Base-by-base conservation (phyloP, 192 early-diverging fungal species). In the Coemansia sp. region DNA sequence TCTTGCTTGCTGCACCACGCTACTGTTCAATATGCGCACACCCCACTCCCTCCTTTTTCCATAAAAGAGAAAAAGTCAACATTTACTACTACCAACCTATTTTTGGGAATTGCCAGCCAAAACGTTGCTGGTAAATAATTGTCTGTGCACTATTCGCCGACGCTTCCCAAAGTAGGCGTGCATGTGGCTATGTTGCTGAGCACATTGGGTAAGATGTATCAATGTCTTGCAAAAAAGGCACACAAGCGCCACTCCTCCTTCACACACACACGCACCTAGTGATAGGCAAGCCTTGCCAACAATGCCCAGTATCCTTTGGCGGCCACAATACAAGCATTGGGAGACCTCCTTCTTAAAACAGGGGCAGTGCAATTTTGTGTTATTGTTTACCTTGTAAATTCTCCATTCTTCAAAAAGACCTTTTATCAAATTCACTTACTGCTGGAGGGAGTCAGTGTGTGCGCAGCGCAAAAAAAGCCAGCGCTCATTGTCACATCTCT, bases 321-420 rank as follows among this genome's bases (percentile, higher is more conserved):
- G 21, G 21, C 43, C 22, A 27, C 1, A 55, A 35, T 4, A 18
- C 56, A 58, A 40, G 24, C 24, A 58, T 50, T 21, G 18, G 18
- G 19, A 43, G 42, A 43, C 46, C 46, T 50, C 3, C 24, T 27
- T 12, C 24, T 21, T 21, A 44, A 19, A 42, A 38, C 29, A 39
- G 39, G 40, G 38, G 55, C 33, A 58, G 56, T 9, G 21, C 42
- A 58, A 58, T 32, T 57, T 40, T 38, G 12, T 50, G 53, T 65
- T 65, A 57, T 55, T 64, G 62, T 65, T 57, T 65, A 48, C 40
- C 12, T 64, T 64, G 19, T 7, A 22, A 12, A 22, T 11, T 48
- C 14, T 6, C 46, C 46, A 50, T 50, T 50, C 46, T 50, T 50
- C n/a, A n/a, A n/a, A n/a, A 24, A 22, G 19, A 0, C 12, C n/a